Conservation (phyloP, 768 basidiomycete genomes). For the Paxillus ammoniavirescens region DNA sequence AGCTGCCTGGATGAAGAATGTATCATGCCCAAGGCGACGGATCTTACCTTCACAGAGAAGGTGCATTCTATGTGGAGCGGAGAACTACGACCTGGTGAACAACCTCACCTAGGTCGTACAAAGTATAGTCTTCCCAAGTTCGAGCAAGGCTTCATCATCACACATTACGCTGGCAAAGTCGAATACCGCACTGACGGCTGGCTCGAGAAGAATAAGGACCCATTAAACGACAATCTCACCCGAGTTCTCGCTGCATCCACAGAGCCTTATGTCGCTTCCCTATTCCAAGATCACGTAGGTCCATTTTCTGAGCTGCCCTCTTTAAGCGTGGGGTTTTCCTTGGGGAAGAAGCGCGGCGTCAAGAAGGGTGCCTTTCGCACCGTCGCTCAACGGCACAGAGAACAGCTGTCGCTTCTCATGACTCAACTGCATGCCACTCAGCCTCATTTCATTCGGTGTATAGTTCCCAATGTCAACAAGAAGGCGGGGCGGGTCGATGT, state of each 20-base stretch:
- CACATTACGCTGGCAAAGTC: constrained; percentile 96
- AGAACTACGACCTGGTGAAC: constrained; percentile 40
- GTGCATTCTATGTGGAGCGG: constrained; percentile 72
- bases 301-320: constrained; percentile 29
- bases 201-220: constrained; percentile 99
- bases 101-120: constrained; percentile 66
- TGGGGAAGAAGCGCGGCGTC: constrained; percentile 65
- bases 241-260: constrained; percentile 81
- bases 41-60: constrained; percentile 93
- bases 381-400: constrained; percentile 92
- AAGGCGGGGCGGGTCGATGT: constrained; percentile 90
- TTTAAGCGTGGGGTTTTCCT: constrained; percentile 37
- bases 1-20: constrained; percentile 96
- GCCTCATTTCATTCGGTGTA: constrained; percentile 97
- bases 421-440: constrained; percentile 88
- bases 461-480: constrained; percentile 92
- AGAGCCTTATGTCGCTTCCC: constrained; percentile 74
- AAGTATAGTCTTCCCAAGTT: constrained; percentile 90
- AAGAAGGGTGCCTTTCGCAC: constrained; percentile 98
- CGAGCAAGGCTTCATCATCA: constrained; percentile 90
- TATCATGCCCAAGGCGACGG: constrained; percentile 99
- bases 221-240: constrained; percentile 93
- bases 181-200: constrained; percentile 96
- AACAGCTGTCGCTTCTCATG: constrained; percentile 92
- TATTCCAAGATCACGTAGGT: constrained; percentile 84